Evolutionary conservation across 441 rosid species (phyloP), one percentile per base, ranked within the genome.

Genomic region (Pelargonium australe): DNA sequence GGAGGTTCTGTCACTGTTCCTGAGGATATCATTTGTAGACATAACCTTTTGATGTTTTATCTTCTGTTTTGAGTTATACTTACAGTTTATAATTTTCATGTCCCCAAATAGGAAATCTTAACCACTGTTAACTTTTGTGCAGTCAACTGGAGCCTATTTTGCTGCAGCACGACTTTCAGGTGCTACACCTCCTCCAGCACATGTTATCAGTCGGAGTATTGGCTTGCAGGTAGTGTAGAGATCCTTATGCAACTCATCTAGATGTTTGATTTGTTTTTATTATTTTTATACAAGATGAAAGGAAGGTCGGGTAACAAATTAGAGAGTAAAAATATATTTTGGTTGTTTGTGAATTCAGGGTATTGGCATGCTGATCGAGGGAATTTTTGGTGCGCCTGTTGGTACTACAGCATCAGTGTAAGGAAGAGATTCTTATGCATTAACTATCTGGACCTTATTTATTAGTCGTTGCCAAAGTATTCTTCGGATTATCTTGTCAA

Each of bases 361-460:
- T 67, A 28, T 94, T 37, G 86, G 96, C 63, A 78, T 86, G 81
- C 86, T 94, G 73, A 64, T 94, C 60, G 92, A 86, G 77, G 99
- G 99, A 63, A 77, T 94, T 67, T 89, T 94, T 75, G 99, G 99
- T 72, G 81, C 97, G 68, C 68, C 79, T 73, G 85, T 82, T 40
- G 99, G 97, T 44, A 85, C 88, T 20, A 87, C 99, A 19, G 99
- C 91, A 67, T 91, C 96, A 11, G 92, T 91, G 99, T 94, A 86
- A 80, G 96, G 67, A 70, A 62, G 68, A 68, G 37, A 31, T 31
- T 37, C 51, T 23, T 63, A 20, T 63, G 7, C 12, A 2, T 34
- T 17, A 16, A 4, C 28, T 34, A 2, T 63, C 2, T 16, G 17
- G 17, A n/a, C 44, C 7, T 28, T 63, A 2, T 31, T 23, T 57